phyloP scores from a whole-genome alignment of 2,329 filamentous ascomycete species.

The Mycosphaerella arachidis region DNA sequence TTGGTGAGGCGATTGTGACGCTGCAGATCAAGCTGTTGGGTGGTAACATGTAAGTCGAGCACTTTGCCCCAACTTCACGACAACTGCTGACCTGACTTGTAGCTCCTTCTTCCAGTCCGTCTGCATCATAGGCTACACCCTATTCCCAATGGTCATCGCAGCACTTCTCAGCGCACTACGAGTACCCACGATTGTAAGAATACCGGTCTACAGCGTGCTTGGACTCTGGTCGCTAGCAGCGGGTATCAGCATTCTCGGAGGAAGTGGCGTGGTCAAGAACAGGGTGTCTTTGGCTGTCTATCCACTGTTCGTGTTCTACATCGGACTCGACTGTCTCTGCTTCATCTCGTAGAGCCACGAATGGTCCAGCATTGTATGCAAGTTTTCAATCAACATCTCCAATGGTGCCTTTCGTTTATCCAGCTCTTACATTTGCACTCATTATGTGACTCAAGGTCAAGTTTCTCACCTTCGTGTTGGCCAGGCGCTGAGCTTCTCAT shows the following conservation, averaged over 20 bases:
- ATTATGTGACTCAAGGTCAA: too few species aligned
- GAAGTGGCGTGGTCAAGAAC: constrained; percentile 93
- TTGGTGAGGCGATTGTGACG: constrained; percentile 95
- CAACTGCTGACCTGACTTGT: constrained; percentile 28
- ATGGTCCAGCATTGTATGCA: too few species aligned
- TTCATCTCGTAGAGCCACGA: constrained; percentile 72
- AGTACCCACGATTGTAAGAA: constrained; percentile 73
- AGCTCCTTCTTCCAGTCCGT: constrained; percentile 97
- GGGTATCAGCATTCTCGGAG: constrained; percentile 90
- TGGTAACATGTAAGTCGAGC: constrained; percentile 79
- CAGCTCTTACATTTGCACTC: too few species aligned
- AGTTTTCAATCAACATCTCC: too few species aligned
- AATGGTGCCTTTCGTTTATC: too few species aligned
- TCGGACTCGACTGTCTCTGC: constrained; percentile 88
- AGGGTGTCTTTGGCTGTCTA: constrained; percentile 91
- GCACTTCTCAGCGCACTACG: constrained; percentile 79
- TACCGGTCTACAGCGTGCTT: constrained; percentile 85
- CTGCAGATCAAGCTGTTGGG: constrained; percentile 94
- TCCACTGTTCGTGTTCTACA: constrained; percentile 90
- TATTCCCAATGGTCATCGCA: constrained; percentile 94
- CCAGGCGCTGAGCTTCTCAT: neutral
- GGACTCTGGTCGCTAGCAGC: constrained; percentile 91
- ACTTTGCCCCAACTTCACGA: neutral
- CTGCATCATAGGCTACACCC: constrained; percentile 96
- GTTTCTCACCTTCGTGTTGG: neutral